phyloP scores from a whole-genome alignment of 441 rosid species.

The Codiaeum variegatum region DNA sequence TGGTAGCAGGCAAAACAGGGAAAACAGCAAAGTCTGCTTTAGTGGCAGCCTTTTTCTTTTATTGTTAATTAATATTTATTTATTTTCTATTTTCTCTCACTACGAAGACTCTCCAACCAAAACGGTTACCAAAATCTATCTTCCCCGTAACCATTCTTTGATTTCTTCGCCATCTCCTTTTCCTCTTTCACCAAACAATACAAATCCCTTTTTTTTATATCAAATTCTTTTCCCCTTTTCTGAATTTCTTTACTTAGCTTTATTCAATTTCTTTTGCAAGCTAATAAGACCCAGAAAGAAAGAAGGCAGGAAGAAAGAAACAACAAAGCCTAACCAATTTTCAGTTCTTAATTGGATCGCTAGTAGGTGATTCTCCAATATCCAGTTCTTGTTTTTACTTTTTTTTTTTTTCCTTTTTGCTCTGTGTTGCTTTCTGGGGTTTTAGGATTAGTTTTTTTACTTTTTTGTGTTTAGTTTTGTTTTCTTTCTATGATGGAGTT shows the following conservation, averaged over 20 bases:
- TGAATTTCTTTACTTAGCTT: constrained; percentile 10
- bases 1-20: not conserved
- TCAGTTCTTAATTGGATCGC: constrained; percentile 19
- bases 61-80: not conserved
- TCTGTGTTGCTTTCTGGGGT: constrained; percentile 2
- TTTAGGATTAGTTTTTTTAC: constrained; percentile 24
- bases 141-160: not conserved
- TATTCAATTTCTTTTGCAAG: constrained; percentile 29
- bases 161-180: not conserved
- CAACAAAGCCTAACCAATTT: constrained; percentile 4
- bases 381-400: constrained; percentile 23
- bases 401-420: not conserved
- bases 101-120: constrained; percentile 2
- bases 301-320: not conserved
- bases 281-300: constrained; percentile 17
- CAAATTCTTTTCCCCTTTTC: not conserved
- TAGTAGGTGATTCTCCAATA: constrained; percentile 31
- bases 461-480: not conserved
- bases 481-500: constrained; percentile 15
- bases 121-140: not conserved
- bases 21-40: constrained; percentile 7
- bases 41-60: constrained; percentile 3
- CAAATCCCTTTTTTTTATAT: not conserved
- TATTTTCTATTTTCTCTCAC: not conserved
- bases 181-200: not conserved